phyloP scores from a whole-genome alignment of 2,329 filamentous ascomycete genomes.

The Chalaropsis ovoidea region DNA sequence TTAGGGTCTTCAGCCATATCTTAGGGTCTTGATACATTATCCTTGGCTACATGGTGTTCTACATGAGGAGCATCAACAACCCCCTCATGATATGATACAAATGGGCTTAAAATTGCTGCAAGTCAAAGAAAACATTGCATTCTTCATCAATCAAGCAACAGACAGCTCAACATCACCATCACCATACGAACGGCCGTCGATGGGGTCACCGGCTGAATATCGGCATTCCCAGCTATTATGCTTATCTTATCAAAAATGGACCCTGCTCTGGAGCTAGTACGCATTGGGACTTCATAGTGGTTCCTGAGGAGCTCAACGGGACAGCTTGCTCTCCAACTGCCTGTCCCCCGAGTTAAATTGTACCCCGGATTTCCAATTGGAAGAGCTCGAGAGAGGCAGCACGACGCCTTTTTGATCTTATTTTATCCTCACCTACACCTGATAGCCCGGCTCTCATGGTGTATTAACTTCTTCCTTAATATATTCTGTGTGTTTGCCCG shows the following conservation, averaged over 20 bases:
- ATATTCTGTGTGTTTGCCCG: constrained; percentile 8
- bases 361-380: constrained; percentile 10
- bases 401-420: neutral
- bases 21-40: no score
- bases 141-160: no score
- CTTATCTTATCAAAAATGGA: constrained; percentile 12
- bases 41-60: no score
- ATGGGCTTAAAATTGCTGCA: neutral
- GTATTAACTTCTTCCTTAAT: constrained; percentile 5
- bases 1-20: no score
- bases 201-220: neutral
- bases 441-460: constrained; percentile 3
- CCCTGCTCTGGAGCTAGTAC: neutral
- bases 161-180: no score
- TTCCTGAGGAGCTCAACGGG: constrained; percentile 22
- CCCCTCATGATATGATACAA: no score
- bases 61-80: no score
- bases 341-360: neutral
- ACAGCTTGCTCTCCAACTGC: constrained; percentile 21
- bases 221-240: neutral
- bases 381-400: neutral
- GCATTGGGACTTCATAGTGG: neutral
- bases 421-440: neutral
- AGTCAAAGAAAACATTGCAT: neutral
- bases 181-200: no score